A percentile compares a stretch with the other conserved stretches of the same genome.
phyloP scores from a whole-genome alignment of 1,139 yeast species.

The Debaryomycetaceae sp. region DNA sequence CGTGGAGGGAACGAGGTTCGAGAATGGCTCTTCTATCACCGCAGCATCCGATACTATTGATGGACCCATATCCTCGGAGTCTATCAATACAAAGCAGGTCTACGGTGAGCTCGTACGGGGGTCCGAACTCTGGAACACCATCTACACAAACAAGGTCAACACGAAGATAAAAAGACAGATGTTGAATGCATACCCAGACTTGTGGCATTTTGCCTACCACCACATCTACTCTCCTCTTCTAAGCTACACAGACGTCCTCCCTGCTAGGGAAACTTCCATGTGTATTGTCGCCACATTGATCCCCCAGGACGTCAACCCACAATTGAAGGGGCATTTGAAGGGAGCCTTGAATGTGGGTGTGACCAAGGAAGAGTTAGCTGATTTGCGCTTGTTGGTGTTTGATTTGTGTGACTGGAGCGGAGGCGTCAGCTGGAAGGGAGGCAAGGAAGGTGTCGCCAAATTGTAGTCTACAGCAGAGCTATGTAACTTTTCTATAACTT shows the following conservation, averaged over 20 bases:
- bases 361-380: conserved; percentile 57
- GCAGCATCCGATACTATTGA: conserved; percentile 36
- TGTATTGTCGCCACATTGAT: conserved; percentile 77
- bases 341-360: conserved; percentile 86
- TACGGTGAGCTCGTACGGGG: conserved; percentile 47
- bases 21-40: conserved; percentile 10
- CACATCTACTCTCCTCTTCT: conserved; percentile 78
- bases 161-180: conserved; percentile 65
- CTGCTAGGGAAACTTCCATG: conserved; percentile 70
- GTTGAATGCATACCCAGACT: conserved; percentile 76
- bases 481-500: background rate
- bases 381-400: conserved; percentile 60
- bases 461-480: conserved; percentile 17
- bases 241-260: conserved; percentile 61
- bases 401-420: conserved; percentile 76
- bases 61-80: conserved; percentile 36
- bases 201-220: conserved; percentile 69
- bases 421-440: conserved; percentile 43
- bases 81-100: conserved; percentile 28
- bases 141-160: conserved; percentile 71
- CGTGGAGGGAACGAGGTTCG: conserved; percentile 37
- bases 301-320: conserved; percentile 95
- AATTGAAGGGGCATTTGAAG: conserved; percentile 80
- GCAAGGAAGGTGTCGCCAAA: conserved; percentile 62
- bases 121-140: conserved; percentile 65